Percentiles rank a stretch among this genome's conserved stretches.
Conservation (phyloP, 2,329 filamentous ascomycete species). For the Monosporascus sp. region DNA sequence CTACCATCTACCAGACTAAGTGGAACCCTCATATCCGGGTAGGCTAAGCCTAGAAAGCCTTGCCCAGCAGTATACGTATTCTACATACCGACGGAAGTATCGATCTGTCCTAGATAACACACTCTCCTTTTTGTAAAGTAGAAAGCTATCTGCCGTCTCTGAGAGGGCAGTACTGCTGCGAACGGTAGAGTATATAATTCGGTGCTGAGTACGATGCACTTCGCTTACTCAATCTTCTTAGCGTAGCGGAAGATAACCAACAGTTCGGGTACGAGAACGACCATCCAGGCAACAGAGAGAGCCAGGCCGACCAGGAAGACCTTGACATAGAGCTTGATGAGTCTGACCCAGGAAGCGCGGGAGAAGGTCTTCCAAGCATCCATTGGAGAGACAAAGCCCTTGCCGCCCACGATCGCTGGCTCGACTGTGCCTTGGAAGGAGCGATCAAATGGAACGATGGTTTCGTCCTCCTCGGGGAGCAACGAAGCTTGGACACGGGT, state of each 20-base stretch:
- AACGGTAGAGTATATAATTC: too few relatives aligned
- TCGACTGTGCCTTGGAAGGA: conserved; percentile 73
- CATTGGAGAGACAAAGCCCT: conserved; percentile 62
- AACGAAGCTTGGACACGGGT: conserved; percentile 83
- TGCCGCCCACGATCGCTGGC: conserved; percentile 67
- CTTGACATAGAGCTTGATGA: conserved; percentile 73
- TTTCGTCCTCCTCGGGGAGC: conserved; percentile 73
- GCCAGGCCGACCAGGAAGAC: conserved; percentile 51
- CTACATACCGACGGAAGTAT: too few relatives aligned
- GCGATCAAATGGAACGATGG: conserved; percentile 86
- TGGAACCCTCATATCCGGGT: too few relatives aligned
- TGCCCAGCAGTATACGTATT: too few relatives aligned
- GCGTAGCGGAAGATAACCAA: conserved; percentile 34
- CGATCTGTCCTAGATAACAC: too few relatives aligned
- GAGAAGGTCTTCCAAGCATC: conserved; percentile 80
- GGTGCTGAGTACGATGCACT: too few relatives aligned
- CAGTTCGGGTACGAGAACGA: conserved; percentile 48
- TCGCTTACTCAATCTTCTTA: conserved; percentile 17
- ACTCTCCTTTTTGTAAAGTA: too few relatives aligned
- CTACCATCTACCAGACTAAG: too few relatives aligned
- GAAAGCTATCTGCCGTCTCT: too few relatives aligned
- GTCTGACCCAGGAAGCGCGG: conserved; percentile 63
- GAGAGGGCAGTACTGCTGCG: too few relatives aligned
- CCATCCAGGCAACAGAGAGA: conserved; percentile 39
- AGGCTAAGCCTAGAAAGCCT: too few relatives aligned